phyloP scores from a whole-genome alignment of 805 yeast species.

The Wickerhamomyces chaumierensis region DNA sequence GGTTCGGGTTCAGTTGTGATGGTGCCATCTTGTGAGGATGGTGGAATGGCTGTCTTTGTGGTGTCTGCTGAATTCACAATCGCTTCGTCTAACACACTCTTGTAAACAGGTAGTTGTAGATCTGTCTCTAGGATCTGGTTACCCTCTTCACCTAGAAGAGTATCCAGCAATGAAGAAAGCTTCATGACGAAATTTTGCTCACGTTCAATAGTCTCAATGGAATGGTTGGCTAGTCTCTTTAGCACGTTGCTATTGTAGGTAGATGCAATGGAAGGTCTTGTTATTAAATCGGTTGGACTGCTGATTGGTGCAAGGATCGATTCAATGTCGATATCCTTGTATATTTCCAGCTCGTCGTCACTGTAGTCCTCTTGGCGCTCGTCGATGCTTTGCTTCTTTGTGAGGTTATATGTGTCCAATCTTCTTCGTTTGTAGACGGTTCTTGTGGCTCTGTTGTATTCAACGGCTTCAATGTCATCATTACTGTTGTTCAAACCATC shows the following conservation, averaged over 20 bases:
- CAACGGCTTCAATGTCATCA: constrained; percentile 12
- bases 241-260: constrained; percentile 53
- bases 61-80: constrained; percentile 13
- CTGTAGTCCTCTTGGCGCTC: constrained; percentile 22
- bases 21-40: constrained; percentile 3
- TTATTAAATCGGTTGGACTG: constrained; percentile 69
- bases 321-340: constrained; percentile 39
- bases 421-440: constrained; percentile 21
- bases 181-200: constrained; percentile 74
- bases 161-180: constrained; percentile 60
- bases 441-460: constrained; percentile 22
- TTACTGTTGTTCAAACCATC: constrained; percentile 21
- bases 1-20: constrained; percentile 6
- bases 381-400: constrained; percentile 4
- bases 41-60: constrained; percentile 8
- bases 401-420: constrained; percentile 7
- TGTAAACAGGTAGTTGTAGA: constrained; percentile 56
- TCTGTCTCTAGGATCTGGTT: constrained; percentile 50
- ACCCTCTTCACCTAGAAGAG: constrained; percentile 83
- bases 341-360: constrained; percentile 31
- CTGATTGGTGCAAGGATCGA: constrained; percentile 65
- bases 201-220: constrained; percentile 65
- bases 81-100: constrained; percentile 16
- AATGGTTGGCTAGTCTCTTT: constrained; percentile 52
- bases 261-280: constrained; percentile 55